Percentiles rank a stretch among this genome's conserved stretches.
Evolutionary conservation across 2,329 filamentous ascomycete genomes (phyloP).

Genomic region (Metarhizium anisopliae): DNA sequence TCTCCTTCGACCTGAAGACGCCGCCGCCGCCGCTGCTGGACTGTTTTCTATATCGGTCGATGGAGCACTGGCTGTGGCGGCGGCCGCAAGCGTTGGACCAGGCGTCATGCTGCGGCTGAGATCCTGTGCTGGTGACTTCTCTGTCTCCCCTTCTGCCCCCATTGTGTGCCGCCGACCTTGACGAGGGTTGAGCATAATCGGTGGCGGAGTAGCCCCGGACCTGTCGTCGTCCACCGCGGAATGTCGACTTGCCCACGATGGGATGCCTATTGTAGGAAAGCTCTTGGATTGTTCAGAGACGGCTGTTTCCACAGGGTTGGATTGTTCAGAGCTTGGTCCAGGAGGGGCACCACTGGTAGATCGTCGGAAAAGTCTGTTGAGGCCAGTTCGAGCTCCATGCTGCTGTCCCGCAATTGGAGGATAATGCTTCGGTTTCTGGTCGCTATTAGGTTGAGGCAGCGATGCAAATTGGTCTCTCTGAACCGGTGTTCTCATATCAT

Average conservation of each 20-base stretch:
- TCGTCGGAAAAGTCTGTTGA: constrained; percentile 43
- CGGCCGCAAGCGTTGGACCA: constrained; percentile 1
- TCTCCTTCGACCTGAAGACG: constrained; percentile 20
- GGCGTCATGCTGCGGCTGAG: constrained; percentile 4
- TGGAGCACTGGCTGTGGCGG: constrained; percentile 6
- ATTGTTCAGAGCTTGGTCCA: background rate
- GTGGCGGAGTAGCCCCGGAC: constrained; percentile 44
- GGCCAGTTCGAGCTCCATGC: constrained; percentile 31
- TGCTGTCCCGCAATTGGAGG: constrained; percentile 41
- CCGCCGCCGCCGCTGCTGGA: background rate
- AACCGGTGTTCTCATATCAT: constrained; percentile 15
- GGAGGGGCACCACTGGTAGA: constrained; percentile 30
- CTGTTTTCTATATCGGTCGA: constrained; percentile 1
- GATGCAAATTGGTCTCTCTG: constrained; percentile 13
- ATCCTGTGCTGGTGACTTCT: constrained; percentile 10
- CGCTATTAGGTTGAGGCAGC: constrained; percentile 11
- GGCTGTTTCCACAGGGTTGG: constrained; percentile 1
- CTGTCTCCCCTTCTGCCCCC: constrained; percentile 12
- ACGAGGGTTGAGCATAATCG: constrained; percentile 40
- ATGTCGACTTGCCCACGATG: constrained; percentile 28
- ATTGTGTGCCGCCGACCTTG: constrained; percentile 19
- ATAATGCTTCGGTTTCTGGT: constrained; percentile 34
- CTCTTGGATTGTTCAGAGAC: constrained; percentile 11
- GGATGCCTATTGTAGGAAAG: constrained; percentile 25
- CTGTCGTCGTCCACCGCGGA: constrained; percentile 31